phyloP scores from a whole-genome alignment of 2,329 filamentous ascomycete species.

The Cytospora chrysosperma region DNA sequence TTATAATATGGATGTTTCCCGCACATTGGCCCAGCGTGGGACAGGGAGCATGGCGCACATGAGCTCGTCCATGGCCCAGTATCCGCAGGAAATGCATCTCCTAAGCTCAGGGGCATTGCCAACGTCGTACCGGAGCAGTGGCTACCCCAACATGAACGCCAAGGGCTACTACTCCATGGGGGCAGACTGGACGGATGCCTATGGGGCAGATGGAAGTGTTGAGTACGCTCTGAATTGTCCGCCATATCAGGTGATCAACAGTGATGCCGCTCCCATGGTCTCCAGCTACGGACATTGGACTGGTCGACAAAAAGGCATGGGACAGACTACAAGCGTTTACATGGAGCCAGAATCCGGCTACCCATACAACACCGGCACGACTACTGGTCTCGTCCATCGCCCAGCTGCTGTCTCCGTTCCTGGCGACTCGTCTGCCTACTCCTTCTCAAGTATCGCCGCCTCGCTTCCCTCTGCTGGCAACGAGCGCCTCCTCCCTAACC shows the following conservation, averaged over 20 bases:
- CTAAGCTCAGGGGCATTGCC: slow-evolving; percentile 35
- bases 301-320: slow-evolving; percentile 16
- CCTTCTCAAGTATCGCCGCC: slow-evolving; percentile 42
- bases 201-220: slow-evolving; percentile 40
- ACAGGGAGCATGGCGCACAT: slow-evolving; percentile 30
- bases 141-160: slow-evolving; percentile 13
- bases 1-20: slow-evolving; percentile 39
- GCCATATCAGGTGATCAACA: slow-evolving; percentile 36
- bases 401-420: slow-evolving; percentile 30
- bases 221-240: slow-evolving; percentile 38
- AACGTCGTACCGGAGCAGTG: slow-evolving; percentile 34
- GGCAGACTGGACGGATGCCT: slow-evolving; percentile 36
- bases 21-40: slow-evolving; percentile 34
- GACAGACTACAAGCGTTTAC: slow-evolving; percentile 32
- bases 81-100: slow-evolving; percentile 35
- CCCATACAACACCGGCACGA: slow-evolving; percentile 30
- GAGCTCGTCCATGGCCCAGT: slow-evolving; percentile 32
- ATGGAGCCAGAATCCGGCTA: slow-evolving; percentile 38
- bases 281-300: slow-evolving; percentile 30
- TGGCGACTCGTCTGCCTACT: slow-evolving; percentile 38
- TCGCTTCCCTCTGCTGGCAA: slow-evolving; percentile 36
- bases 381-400: slow-evolving; percentile 36
- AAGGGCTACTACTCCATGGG: slow-evolving; percentile 35
- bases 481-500: slow-evolving; percentile 38
- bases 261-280: slow-evolving; percentile 36